Evolutionary conservation across 192 early-diverging fungal genomes (phyloP).

Genomic region (Kickxella alabastrina): DNA sequence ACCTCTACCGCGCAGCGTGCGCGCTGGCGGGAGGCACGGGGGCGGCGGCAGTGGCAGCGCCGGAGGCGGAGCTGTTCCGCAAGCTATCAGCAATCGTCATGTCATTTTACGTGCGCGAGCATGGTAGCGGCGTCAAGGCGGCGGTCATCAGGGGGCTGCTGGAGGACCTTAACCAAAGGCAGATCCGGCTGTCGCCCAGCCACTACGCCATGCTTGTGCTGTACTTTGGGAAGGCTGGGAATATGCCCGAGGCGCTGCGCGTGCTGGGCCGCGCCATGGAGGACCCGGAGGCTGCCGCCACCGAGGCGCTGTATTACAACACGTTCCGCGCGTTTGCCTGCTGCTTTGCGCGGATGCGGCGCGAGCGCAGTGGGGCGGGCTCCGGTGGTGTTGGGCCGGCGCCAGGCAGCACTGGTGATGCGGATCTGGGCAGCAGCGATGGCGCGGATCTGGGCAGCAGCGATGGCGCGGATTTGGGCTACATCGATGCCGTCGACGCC

Average conservation of each 20-base stretch:
- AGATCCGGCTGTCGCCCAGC: constrained; percentile 19
- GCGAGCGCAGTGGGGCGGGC: constrained; percentile 7
- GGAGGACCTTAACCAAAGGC: constrained; percentile 30
- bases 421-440: not conserved
- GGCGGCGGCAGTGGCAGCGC: too few species aligned
- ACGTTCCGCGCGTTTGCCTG: constrained; percentile 37
- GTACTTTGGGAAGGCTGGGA: constrained; percentile 30
- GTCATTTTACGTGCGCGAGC: constrained; percentile 41
- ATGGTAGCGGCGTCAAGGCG: constrained; percentile 9
- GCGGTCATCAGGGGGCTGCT: constrained; percentile 17
- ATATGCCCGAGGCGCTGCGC: constrained; percentile 27
- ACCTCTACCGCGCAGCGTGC: constrained; percentile 32
- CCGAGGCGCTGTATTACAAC: constrained; percentile 41
- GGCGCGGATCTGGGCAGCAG: not conserved
- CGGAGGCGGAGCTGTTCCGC: constrained; percentile 22
- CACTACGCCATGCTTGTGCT: constrained; percentile 47
- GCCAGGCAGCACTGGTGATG: not conserved
- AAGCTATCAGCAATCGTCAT: constrained; percentile 34
- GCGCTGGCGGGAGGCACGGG: constrained; percentile 8
- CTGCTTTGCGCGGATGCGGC: too few species aligned
- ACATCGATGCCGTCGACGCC: constrained; percentile 24
- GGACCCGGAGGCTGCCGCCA: constrained; percentile 14
- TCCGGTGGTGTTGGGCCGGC: not conserved
- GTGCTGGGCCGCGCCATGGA: constrained; percentile 40
- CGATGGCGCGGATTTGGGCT: constrained; percentile 7